phyloP scores from a whole-genome alignment of 176 grass and related monocot genomes.

The Puya raimondii region DNA sequence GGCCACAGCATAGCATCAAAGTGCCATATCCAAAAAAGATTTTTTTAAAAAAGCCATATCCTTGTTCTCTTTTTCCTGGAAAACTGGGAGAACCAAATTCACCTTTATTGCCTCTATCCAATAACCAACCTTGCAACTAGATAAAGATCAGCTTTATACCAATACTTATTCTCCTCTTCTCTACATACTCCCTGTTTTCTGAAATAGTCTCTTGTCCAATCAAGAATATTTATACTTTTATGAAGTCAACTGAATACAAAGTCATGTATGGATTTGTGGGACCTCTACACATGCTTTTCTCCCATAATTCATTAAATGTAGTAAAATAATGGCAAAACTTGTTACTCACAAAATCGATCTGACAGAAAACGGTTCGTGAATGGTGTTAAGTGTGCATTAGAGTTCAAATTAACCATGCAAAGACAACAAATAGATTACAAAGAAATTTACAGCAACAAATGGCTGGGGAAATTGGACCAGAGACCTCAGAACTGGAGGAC shows the following conservation, averaged over 20 bases:
- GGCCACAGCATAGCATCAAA: neutral
- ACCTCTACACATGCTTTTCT: neutral
- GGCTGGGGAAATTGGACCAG: no score
- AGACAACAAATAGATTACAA: no score
- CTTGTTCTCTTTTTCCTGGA: neutral
- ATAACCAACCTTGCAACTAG: neutral
- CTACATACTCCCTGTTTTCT: neutral
- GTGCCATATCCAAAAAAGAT: neutral
- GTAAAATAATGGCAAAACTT: no score
- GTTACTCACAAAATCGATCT: no score
- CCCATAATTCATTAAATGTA: neutral
- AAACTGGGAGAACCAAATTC: conserved; percentile 3
- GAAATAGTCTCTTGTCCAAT: neutral
- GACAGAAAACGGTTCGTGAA: no score
- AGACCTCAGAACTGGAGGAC: no score
- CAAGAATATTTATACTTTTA: neutral
- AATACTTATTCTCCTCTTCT: neutral
- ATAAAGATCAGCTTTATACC: neutral
- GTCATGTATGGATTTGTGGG: neutral
- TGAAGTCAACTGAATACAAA: neutral
- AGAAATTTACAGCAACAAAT: no score
- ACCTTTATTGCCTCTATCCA: neutral
- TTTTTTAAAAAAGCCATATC: neutral
- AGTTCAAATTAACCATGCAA: no score
- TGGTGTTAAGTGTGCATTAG: no score